A percentile compares a stretch with the other conserved stretches of the same genome.
Evolutionary conservation across 495 filamentous ascomycete genomes (phyloP).

Genomic region (Rostrohypoxylon terebratum): DNA sequence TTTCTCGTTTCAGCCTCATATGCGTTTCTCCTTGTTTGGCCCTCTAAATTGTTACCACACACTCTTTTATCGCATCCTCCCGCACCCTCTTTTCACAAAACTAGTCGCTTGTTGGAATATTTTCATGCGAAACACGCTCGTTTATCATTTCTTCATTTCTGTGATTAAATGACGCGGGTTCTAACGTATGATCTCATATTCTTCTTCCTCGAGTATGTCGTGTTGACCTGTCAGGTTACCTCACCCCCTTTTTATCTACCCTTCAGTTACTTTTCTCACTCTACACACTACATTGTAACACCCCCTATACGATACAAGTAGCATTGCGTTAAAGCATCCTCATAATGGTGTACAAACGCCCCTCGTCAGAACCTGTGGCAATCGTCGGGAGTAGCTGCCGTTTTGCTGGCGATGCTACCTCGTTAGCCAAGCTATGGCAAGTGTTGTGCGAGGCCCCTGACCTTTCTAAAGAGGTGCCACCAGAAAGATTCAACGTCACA

Average conservation of each 20-base stretch:
- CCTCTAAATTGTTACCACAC: neutral
- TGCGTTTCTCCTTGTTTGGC: neutral
- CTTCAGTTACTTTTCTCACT: conserved; percentile 7
- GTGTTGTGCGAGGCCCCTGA: conserved; percentile 52
- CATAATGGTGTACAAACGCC: conserved; percentile 52
- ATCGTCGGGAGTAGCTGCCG: conserved; percentile 70
- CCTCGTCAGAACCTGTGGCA: conserved; percentile 64
- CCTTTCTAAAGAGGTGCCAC: conserved; percentile 60
- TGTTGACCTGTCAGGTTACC: neutral
- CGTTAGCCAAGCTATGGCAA: conserved; percentile 66
- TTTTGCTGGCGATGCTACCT: conserved; percentile 66
- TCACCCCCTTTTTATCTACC: neutral
- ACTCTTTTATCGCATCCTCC: neutral
- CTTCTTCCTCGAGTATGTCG: neutral
- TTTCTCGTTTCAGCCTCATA: neutral
- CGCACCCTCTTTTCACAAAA: neutral
- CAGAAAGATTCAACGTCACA: conserved; percentile 62
- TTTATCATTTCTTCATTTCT: neutral
- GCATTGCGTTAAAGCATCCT: neutral
- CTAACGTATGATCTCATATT: neutral
- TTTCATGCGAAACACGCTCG: neutral
- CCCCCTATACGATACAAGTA: neutral
- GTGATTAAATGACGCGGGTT: no score
- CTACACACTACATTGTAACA: neutral
- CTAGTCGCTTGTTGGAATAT: neutral